Conservation (phyloP, 2,329 filamentous ascomycete species). For the Talaromyces verruculosus region DNA sequence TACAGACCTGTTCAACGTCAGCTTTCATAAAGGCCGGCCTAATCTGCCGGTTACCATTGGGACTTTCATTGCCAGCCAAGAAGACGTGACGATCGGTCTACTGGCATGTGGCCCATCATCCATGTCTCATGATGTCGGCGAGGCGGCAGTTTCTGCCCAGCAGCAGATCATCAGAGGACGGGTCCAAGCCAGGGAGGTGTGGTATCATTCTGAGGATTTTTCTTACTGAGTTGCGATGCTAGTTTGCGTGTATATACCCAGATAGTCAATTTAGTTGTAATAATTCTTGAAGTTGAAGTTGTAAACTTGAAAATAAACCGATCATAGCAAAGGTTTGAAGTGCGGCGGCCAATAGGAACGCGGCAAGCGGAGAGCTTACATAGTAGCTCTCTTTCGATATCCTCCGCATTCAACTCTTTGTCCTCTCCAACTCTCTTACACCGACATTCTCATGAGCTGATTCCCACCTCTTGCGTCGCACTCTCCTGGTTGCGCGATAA, state of each 20-base stretch:
- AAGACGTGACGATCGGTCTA: slow-evolving; percentile 26
- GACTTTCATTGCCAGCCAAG: background rate
- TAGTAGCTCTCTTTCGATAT: background rate
- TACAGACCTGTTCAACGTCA: background rate
- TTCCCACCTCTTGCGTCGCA: too few species aligned
- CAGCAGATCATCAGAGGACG: slow-evolving; percentile 35
- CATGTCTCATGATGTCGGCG: slow-evolving; percentile 51
- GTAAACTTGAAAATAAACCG: background rate
- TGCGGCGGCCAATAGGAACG: background rate
- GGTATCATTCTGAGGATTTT: slow-evolving; percentile 52
- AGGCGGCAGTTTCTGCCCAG: slow-evolving; percentile 49
- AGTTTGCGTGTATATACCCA: background rate
- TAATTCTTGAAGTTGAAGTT: too few species aligned
- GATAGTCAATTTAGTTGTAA: background rate
- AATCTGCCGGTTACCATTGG: slow-evolving; percentile 7
- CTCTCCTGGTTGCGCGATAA: background rate
- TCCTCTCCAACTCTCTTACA: background rate
- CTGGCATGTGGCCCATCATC: slow-evolving; percentile 48
- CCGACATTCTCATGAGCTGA: background rate
- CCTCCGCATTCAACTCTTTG: background rate
- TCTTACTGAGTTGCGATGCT: slow-evolving; percentile 24
- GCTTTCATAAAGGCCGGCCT: slow-evolving; percentile 8
- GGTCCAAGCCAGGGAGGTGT: slow-evolving; percentile 37
- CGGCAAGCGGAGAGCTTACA: background rate
- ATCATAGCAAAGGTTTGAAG: background rate